These are phyloP conservation scores for Diaporthe ampelina DNA, from an alignment of 2,329 filamentous ascomycete species.

Conservation along the genomic window DNA sequence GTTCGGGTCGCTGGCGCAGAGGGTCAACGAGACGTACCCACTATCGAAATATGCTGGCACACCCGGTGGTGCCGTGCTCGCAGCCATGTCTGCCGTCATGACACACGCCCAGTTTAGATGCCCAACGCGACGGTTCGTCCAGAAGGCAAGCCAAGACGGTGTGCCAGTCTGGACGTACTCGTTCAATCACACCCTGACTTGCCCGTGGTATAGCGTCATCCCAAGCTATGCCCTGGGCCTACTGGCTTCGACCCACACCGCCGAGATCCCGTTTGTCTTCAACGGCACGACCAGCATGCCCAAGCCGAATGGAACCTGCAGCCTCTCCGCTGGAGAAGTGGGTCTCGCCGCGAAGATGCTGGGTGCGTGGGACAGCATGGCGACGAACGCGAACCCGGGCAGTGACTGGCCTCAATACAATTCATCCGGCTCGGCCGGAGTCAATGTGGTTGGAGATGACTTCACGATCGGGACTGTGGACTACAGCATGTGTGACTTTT, in stretches of 20 bases:
- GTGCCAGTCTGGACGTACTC: constrained; percentile 46
- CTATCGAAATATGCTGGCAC: constrained; percentile 40
- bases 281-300: constrained; percentile 45
- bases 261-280: constrained; percentile 50
- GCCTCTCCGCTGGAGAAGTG: constrained; percentile 43
- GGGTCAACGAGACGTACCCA: constrained; percentile 34
- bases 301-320: constrained; percentile 46
- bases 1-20: constrained; percentile 31
- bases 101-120: constrained; percentile 45
- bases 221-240: constrained; percentile 34
- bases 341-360: constrained; percentile 44
- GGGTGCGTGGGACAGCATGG: constrained; percentile 48
- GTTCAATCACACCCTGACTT: constrained; percentile 46
- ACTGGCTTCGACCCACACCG: constrained; percentile 47
- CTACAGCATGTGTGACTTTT: constrained; percentile 39
- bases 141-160: constrained; percentile 39
- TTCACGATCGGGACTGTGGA: constrained; percentile 24
- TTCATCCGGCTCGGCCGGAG: constrained; percentile 10
- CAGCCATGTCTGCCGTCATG: constrained; percentile 42
- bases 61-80: constrained; percentile 30
- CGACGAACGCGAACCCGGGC: constrained; percentile 43
- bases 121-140: constrained; percentile 42
- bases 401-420: constrained; percentile 36
- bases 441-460: constrained; percentile 29
- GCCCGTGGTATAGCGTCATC: constrained; percentile 44